Evolutionary conservation across 1,284 basidiomycete genomes (phyloP).

Genomic region (Marasmius fiardii): DNA sequence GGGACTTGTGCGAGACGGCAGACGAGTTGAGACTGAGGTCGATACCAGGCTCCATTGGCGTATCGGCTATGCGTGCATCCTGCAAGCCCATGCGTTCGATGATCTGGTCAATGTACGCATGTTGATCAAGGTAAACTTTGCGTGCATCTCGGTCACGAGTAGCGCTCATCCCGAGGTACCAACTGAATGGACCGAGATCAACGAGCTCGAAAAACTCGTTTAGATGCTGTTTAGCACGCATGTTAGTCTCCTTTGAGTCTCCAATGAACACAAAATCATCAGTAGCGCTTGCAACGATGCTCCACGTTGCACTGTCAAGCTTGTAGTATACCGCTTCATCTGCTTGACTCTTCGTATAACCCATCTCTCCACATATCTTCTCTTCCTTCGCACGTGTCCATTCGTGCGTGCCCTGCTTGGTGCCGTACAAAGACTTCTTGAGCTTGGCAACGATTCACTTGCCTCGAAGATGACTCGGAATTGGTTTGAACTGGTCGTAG

Average conservation of each 20-base stretch:
- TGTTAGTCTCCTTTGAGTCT: conserved; percentile 13
- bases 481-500: conserved; percentile 14
- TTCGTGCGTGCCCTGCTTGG: conserved; percentile 25
- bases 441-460: conserved; percentile 15
- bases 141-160: conserved; percentile 14
- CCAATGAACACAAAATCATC: conserved; percentile 29
- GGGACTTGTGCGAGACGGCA: conserved; percentile 16
- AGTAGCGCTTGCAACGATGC: conserved; percentile 25
- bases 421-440: conserved; percentile 20
- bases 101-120: conserved; percentile 24
- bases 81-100: conserved; percentile 18
- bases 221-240: conserved; percentile 16
- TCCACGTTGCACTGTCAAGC: conserved; percentile 15
- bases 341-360: conserved; percentile 14
- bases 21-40: conserved; percentile 7
- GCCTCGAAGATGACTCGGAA: background rate
- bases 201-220: conserved; percentile 23
- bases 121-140: conserved; percentile 24
- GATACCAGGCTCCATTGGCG: background rate
- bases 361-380: conserved; percentile 11
- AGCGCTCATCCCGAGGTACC: conserved; percentile 25
- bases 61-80: conserved; percentile 10
- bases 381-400: conserved; percentile 23
- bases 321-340: conserved; percentile 25
- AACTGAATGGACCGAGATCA: conserved; percentile 24